A percentile compares a stretch with the other conserved stretches of the same genome.
These are phyloP conservation scores for Cladosporium sp. DNA, from an alignment of 2,329 filamentous ascomycete species.

Conservation along the genomic window DNA sequence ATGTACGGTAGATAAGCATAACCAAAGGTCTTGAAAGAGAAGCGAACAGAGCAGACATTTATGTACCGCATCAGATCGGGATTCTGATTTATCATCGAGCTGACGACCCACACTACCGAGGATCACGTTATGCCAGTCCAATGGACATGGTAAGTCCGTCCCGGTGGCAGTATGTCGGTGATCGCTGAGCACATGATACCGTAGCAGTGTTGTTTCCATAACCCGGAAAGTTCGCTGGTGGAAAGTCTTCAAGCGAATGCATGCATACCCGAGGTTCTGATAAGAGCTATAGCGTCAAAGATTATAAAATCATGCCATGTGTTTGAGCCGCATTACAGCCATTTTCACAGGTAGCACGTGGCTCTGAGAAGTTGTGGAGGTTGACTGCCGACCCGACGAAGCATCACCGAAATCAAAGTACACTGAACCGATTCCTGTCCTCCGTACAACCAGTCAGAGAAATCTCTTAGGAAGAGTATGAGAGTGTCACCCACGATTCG, in stretches of 20 bases:
- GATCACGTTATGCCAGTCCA: neutral
- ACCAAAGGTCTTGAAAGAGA: neutral
- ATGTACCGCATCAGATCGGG: neutral
- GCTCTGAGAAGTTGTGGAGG: neutral
- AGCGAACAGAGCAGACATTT: neutral
- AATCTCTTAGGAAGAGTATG: too few relatives aligned
- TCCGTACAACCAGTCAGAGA: neutral
- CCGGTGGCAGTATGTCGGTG: neutral
- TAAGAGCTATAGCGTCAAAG: neutral
- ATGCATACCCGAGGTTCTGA: neutral
- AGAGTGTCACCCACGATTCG: too few relatives aligned
- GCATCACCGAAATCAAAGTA: too few relatives aligned
- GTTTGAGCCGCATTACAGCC: neutral
- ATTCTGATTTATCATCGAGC: neutral
- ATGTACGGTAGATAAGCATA: neutral
- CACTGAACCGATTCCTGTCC: neutral
- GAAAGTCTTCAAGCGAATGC: neutral
- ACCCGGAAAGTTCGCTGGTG: neutral
- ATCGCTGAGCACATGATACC: neutral
- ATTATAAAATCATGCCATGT: neutral
- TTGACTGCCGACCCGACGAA: neutral
- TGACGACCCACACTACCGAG: neutral
- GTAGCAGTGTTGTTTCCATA: neutral
- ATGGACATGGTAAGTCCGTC: neutral
- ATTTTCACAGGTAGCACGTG: neutral